Percentiles rank a stretch among this genome's conserved stretches.
These are phyloP conservation scores for Trametes polyzona DNA, from an alignment of 1,284 basidiomycete species.

Conservation along the genomic window DNA sequence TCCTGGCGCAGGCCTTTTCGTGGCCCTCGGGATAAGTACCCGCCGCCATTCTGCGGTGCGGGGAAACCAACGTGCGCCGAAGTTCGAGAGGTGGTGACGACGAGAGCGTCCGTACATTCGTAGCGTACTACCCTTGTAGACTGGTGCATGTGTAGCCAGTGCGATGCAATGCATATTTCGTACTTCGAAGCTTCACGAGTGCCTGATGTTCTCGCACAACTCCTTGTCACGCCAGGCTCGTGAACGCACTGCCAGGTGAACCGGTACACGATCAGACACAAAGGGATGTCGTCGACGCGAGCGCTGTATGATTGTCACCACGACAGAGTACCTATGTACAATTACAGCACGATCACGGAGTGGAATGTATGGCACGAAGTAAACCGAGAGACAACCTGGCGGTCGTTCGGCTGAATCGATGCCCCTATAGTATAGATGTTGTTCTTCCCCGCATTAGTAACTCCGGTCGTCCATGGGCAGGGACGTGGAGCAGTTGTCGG, in stretches of 20 bases:
- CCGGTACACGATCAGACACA: too few relatives aligned
- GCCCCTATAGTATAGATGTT: constrained; percentile 16
- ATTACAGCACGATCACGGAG: not conserved
- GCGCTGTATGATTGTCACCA: too few relatives aligned
- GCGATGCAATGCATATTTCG: too few relatives aligned
- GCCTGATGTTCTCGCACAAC: too few relatives aligned
- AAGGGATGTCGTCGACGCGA: too few relatives aligned
- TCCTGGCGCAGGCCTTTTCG: constrained; percentile 1
- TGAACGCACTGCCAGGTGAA: too few relatives aligned
- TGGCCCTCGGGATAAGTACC: not conserved
- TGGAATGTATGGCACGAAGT: constrained; percentile 31
- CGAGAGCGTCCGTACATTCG: too few relatives aligned
- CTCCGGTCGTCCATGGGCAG: constrained; percentile 26
- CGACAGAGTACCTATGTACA: not conserved
- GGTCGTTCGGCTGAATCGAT: constrained; percentile 27
- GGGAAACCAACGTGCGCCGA: constrained; percentile 3
- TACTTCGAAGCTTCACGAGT: too few relatives aligned
- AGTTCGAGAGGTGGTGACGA: too few relatives aligned
- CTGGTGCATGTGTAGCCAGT: too few relatives aligned
- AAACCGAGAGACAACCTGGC: constrained; percentile 23
- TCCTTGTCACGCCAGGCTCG: too few relatives aligned
- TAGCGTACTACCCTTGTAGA: too few relatives aligned
- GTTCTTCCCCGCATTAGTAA: constrained; percentile 34
- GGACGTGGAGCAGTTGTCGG: constrained; percentile 34
- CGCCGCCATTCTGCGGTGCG: not conserved